phyloP scores from a whole-genome alignment of 345 rosid species.

The Hevea brasiliensis region DNA sequence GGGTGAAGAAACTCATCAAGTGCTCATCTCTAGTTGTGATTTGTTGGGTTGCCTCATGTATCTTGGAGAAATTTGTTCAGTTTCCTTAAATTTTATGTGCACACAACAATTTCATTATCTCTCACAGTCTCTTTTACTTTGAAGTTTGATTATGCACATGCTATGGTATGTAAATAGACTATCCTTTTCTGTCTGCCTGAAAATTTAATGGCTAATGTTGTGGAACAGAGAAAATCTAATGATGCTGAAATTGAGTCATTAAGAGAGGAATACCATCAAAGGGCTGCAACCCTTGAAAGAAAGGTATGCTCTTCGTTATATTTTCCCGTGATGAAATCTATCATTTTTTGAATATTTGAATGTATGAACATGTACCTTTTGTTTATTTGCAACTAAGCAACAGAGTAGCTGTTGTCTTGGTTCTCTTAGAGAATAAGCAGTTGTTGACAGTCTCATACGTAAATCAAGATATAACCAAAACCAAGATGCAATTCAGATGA shows the following conservation, averaged over 20 bases:
- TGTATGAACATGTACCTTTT: neutral
- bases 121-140: neutral
- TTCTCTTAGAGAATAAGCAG: neutral
- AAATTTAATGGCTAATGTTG: slow-evolving; percentile 14
- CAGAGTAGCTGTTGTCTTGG: neutral
- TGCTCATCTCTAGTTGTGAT: neutral
- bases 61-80: neutral
- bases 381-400: slow-evolving; percentile 1
- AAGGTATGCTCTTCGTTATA: slow-evolving; percentile 54
- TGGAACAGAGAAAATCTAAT: slow-evolving; percentile 76
- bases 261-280: slow-evolving; percentile 97
- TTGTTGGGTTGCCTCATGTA: neutral
- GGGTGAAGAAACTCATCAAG: neutral
- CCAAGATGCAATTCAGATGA: neutral
- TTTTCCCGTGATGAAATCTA: no score
- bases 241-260: slow-evolving; percentile 95
- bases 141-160: neutral
- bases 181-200: neutral
- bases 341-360: neutral
- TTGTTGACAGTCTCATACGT: neutral
- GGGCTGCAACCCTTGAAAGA: slow-evolving; percentile 92
- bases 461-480: neutral
- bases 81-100: neutral
- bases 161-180: neutral
- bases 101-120: neutral